Conservation (phyloP, 495 filamentous ascomycete species). For the Friedmanniomyces simplex region DNA sequence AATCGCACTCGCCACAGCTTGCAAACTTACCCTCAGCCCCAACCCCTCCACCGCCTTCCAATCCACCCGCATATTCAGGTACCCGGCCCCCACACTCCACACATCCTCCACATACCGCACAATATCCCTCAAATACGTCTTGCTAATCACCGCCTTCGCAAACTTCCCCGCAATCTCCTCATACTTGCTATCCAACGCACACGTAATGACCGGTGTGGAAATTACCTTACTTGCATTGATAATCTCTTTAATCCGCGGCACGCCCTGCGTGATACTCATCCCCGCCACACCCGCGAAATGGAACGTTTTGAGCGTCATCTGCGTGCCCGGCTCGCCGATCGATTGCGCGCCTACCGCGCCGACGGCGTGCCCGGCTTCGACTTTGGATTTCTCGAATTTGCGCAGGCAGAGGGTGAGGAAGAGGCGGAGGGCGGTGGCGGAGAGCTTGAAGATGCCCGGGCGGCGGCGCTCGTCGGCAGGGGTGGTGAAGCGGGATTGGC, state of each 20-base stretch:
- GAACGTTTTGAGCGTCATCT: conserved; percentile 99
- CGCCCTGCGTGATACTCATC: conserved; percentile 98
- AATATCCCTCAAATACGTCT: conserved; percentile 66
- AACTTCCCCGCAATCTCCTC: conserved; percentile 67
- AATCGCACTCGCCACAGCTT: conserved; percentile 63
- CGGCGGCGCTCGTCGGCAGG: not conserved
- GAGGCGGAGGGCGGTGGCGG: conserved; percentile 52
- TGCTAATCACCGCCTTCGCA: conserved; percentile 86
- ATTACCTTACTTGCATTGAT: conserved; percentile 93
- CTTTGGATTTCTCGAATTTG: conserved; percentile 81
- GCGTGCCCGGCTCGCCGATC: conserved; percentile 95
- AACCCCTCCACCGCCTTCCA: conserved; percentile 62
- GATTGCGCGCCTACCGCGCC: conserved; percentile 95
- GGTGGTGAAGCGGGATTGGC: conserved; percentile 1
- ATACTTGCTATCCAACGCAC: conserved; percentile 60
- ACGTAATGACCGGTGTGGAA: conserved; percentile 86
- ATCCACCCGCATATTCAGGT: conserved; percentile 67
- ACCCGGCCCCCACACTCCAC: conserved; percentile 65
- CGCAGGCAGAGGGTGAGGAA: conserved; percentile 76
- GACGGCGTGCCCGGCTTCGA: conserved; percentile 93
- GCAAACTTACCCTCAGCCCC: conserved; percentile 60
- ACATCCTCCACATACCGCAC: conserved; percentile 70
- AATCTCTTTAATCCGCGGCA: conserved; percentile 99
- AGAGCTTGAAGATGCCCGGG: conserved; percentile 61
- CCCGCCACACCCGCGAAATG: conserved; percentile 99